phyloP scores from a whole-genome alignment of 2,329 filamentous ascomycete species.

The Fusarium sp. region DNA sequence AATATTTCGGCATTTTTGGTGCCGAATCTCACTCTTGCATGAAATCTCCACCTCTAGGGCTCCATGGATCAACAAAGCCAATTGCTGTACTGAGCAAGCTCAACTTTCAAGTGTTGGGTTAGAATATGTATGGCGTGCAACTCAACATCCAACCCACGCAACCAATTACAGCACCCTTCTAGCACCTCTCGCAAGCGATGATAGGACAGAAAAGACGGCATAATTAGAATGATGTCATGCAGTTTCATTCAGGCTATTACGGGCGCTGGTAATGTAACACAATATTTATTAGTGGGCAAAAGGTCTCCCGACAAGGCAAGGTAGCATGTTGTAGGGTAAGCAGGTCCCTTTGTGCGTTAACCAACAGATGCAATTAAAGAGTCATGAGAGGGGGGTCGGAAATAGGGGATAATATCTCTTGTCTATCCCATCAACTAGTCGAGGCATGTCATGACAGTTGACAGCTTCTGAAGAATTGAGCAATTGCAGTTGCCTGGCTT shows the following conservation, averaged over 20 bases:
- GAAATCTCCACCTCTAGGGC: too few species aligned
- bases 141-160: constrained; percentile 2
- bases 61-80: neutral
- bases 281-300: constrained; percentile 30
- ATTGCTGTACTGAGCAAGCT: constrained; percentile 3
- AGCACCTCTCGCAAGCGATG: neutral
- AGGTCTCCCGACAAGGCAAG: constrained; percentile 17
- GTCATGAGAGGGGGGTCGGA: constrained; percentile 25
- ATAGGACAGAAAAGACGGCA: constrained; percentile 19
- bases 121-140: neutral
- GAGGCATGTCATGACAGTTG: constrained; percentile 4
- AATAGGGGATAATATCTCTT: neutral
- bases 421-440: constrained; percentile 10
- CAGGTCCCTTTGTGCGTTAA: constrained; percentile 21
- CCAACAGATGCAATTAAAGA: constrained; percentile 39
- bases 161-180: constrained; percentile 5
- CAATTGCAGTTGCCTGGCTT: constrained; percentile 4
- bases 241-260: constrained; percentile 12
- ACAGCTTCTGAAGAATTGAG: neutral
- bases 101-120: neutral
- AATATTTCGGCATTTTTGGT: neutral
- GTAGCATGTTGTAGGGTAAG: constrained; percentile 26
- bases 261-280: constrained; percentile 13
- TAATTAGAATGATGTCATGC: constrained; percentile 30
- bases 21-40: too few species aligned